Evolutionary conservation across 2,329 filamentous ascomycete species (phyloP).

Genomic region (Fusarium sp.): DNA sequence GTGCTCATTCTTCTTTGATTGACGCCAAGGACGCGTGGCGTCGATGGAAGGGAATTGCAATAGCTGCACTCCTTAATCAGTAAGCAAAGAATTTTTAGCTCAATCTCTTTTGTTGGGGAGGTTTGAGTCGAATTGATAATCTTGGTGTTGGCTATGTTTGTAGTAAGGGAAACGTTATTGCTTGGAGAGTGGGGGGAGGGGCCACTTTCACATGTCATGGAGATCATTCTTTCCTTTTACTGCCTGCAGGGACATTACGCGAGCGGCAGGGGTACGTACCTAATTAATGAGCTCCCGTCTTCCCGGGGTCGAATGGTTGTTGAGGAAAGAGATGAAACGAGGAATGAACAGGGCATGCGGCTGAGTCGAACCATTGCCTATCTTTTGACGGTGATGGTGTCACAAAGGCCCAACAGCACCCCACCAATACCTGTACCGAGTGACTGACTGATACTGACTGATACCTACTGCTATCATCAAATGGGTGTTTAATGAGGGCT

Average conservation of each 20-base stretch:
- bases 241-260: slow-evolving; percentile 9
- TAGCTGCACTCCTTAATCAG: not conserved
- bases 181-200: slow-evolving; percentile 23
- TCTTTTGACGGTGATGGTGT: slow-evolving; percentile 38
- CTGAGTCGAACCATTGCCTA: slow-evolving; percentile 40
- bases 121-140: slow-evolving; percentile 10
- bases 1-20: slow-evolving; percentile 13
- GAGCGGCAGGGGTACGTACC: slow-evolving; percentile 3
- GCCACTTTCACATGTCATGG: slow-evolving; percentile 48
- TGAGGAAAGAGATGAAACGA: slow-evolving; percentile 16
- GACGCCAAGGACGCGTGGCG: slow-evolving; percentile 29
- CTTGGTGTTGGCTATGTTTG: slow-evolving; percentile 14
- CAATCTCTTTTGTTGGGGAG: slow-evolving; percentile 29
- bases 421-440: slow-evolving; percentile 24
- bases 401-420: slow-evolving; percentile 38
- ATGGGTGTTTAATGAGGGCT: not conserved
- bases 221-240: not conserved
- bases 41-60: slow-evolving; percentile 15
- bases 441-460: not conserved
- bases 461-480: not conserved
- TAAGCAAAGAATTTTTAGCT: not conserved
- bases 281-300: not conserved
- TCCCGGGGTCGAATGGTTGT: not conserved
- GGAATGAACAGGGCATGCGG: slow-evolving; percentile 35
- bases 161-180: slow-evolving; percentile 14